These are phyloP conservation scores for Chaetoscypha palmicola DNA, from an alignment of 2,329 filamentous ascomycete genomes.

Conservation along the genomic window DNA sequence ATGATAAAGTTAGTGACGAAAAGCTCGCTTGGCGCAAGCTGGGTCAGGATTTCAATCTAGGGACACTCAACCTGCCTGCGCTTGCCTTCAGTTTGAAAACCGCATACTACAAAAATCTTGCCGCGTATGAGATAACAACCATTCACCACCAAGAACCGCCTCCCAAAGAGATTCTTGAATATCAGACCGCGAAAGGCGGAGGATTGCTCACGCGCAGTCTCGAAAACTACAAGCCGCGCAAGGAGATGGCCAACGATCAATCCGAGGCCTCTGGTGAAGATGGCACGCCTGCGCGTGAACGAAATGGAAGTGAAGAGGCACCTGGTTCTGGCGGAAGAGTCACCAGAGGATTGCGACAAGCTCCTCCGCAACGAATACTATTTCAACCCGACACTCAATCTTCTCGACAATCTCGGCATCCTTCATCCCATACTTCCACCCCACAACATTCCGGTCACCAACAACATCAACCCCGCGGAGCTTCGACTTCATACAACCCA, in stretches of 20 bases:
- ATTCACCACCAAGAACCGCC: conserved; percentile 75
- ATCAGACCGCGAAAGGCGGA: conserved; percentile 69
- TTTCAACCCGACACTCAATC: conserved; percentile 74
- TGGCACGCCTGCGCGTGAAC: conserved; percentile 49
- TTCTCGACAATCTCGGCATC: conserved; percentile 54
- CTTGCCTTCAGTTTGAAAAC: conserved; percentile 81
- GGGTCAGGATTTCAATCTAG: conserved; percentile 65
- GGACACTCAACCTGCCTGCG: conserved; percentile 69
- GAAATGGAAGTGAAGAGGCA: conserved; percentile 41
- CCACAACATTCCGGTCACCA: conserved; percentile 25
- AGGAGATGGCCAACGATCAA: conserved; percentile 44
- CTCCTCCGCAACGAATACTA: conserved; percentile 76
- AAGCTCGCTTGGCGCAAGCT: conserved; percentile 82
- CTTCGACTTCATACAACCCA: conserved; percentile 43
- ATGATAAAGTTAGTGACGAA: conserved; percentile 75
- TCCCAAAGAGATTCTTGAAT: conserved; percentile 80
- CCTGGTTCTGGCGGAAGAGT: conserved; percentile 48
- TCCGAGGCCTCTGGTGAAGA: conserved; percentile 54
- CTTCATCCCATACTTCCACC: conserved; percentile 32
- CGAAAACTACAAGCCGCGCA: conserved; percentile 59
- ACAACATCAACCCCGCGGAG: conserved; percentile 29
- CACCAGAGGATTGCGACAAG: conserved; percentile 65
- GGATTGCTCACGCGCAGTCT: conserved; percentile 70
- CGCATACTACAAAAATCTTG: conserved; percentile 83
- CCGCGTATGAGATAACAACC: conserved; percentile 77